Conservation (phyloP, 345 rosid species). For the Eutrema yunnanense region DNA sequence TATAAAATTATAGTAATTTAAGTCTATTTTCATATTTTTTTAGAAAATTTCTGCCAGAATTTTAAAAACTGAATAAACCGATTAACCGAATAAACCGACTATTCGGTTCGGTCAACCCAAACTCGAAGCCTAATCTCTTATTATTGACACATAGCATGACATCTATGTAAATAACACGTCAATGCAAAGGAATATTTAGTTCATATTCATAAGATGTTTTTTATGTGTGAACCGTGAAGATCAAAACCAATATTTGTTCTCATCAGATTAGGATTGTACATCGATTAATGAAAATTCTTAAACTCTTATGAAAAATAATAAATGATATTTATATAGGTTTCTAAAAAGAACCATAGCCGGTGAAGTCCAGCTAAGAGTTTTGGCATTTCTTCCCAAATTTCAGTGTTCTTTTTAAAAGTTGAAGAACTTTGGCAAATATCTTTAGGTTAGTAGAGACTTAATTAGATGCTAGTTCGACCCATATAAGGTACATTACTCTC, state of each 20-base stretch:
- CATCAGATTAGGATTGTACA: not conserved
- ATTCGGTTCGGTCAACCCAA: too few relatives aligned
- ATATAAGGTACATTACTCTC: not conserved
- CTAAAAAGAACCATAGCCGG: not conserved
- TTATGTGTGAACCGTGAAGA: not conserved
- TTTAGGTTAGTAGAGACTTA: not conserved
- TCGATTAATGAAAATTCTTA: not conserved
- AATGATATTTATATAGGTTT: not conserved
- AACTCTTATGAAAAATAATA: not conserved
- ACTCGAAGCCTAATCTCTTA: too few relatives aligned
- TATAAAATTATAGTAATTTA: too few relatives aligned
- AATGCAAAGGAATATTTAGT: too few relatives aligned
- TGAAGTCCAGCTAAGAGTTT: conserved; percentile 3
- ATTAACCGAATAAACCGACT: too few relatives aligned
- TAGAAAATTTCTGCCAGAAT: too few relatives aligned
- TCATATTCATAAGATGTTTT: too few relatives aligned
- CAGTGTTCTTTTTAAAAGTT: not conserved
- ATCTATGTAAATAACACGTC: too few relatives aligned
- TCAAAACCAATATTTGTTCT: not conserved
- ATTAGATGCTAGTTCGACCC: not conserved
- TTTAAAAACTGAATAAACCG: too few relatives aligned
- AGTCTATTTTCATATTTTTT: too few relatives aligned
- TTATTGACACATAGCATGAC: too few relatives aligned
- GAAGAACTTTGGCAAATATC: not conserved
- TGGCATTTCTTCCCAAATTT: not conserved